Percentiles rank a stretch among this genome's conserved stretches.
These are phyloP conservation scores for Phytopythium kandeliae DNA, from an alignment of 352 stramenopile genomes.

Conservation along the genomic window DNA sequence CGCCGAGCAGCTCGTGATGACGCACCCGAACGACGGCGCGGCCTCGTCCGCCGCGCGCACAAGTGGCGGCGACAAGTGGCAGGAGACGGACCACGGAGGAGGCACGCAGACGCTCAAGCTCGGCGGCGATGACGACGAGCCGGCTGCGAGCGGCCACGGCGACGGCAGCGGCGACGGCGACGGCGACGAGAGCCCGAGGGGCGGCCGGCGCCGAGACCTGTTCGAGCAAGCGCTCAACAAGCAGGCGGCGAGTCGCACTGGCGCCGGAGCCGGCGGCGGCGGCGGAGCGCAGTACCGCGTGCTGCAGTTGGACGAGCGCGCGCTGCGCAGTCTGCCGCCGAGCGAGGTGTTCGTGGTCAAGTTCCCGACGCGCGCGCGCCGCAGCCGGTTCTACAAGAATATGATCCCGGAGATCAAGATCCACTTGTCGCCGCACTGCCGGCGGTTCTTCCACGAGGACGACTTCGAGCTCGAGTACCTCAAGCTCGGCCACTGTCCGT, in stretches of 20 bases:
- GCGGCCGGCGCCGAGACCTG: too few species aligned
- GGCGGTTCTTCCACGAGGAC: constrained; percentile 93
- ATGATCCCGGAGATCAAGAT: constrained; percentile 94
- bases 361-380: constrained; percentile 52
- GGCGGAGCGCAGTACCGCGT: constrained; percentile 48
- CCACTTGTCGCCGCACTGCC: constrained; percentile 84
- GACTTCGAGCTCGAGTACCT: constrained; percentile 95
- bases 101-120: constrained; percentile 82
- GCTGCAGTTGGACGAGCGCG: constrained; percentile 72
- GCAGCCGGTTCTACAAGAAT: constrained; percentile 86
- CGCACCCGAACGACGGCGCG: constrained; percentile 31
- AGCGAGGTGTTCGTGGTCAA: constrained; percentile 87
- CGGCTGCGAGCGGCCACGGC: constrained; percentile 28
- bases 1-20: constrained; percentile 77
- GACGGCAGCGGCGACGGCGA: constrained; percentile 11
- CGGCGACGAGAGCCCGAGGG: not conserved
- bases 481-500: constrained; percentile 83
- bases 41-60: constrained; percentile 2
- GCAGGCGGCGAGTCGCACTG: constrained; percentile 41
- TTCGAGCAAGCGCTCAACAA: constrained; percentile 87
- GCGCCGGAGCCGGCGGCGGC: constrained; percentile 38
- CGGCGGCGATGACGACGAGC: constrained; percentile 50
- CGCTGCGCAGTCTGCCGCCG: constrained; percentile 59
- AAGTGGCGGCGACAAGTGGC: constrained; percentile 35
- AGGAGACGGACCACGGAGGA: constrained; percentile 50